Evolutionary conservation across 768 basidiomycete species (phyloP), one percentile per base, ranked within the genome.

Genomic region (Fistulinella prunicolor): DNA sequence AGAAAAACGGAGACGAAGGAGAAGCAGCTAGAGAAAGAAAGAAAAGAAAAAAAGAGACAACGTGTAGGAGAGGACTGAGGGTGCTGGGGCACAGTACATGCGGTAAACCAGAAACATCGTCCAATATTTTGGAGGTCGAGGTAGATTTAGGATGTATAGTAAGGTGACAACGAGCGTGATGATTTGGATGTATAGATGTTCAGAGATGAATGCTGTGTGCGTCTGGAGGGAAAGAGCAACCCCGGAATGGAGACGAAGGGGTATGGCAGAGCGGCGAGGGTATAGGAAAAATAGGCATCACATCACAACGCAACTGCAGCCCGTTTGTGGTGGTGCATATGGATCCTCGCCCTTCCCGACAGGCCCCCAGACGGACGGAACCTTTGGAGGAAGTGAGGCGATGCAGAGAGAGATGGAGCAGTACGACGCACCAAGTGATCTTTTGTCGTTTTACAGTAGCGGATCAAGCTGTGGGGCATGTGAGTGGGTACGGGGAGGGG

Each of bases 321-420:
- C 82, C 60, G 80, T 73, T 42, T 82, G 78, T 62, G 84, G 88
- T 42, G 90, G 87, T 46, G 89, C 88, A 68, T 93, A 97, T 34
- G 94, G 94, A 65, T 97, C 94, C 68, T 94, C 89, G 58, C 80
- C 82, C 73, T 90, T 92, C 59, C 80, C 82, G 24, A 94, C 80
- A 14, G 89, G 85, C 17, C 94, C 94, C 94, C 94, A 98, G 44
- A 98, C 88, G 28, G 88, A 91, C 14, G 94, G 93, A 43, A 94
- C 82, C 90, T 94, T 8, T 24, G 6, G 37, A 20, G 24, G 22
- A 0, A 35, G 35, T 54, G 48, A 65, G 42, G 9, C 20, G 17
- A 20, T 19, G 17, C 6, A 36, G 26, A 6, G 26, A 17, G 34
- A 21, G 26, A 28, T 28, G 0, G 9, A 16, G 8, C 10, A 16